Evolutionary conservation across 768 basidiomycete genomes (phyloP), one percentile per base, ranked within the genome.

Genomic region (Pluteus cervinus): DNA sequence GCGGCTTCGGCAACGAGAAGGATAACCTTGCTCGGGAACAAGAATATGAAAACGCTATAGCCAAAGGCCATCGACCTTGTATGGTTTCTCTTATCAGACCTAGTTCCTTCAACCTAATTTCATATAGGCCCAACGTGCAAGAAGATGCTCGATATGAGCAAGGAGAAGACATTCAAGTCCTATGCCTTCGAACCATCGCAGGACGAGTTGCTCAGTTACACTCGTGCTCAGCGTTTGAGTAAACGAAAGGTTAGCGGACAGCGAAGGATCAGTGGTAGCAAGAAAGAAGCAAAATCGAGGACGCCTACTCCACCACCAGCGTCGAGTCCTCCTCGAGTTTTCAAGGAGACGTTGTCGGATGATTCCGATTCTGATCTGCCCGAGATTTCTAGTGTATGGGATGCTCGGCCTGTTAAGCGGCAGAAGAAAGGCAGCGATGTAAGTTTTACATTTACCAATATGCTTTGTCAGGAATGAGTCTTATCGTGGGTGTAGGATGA

Each of bases 131-230:
- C 80, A 6, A 74, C 64, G 1, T 91, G 88, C 59, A 75, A 78
- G 50, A 69, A 69, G 48, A 78, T 79, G 66, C 69, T 73, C 37
- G 75, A 83, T 43, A 61, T 75, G 12, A 58, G 60, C 6, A 57
- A 63, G 7, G 56, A 57, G 18, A 70, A 68, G 37, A 58, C 81
- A 20, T 91, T 83, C 69, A 66, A 66, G 30, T 66, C 77, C 1
- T 54, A 59, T 2, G 83, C 84, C 0, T 90, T 91, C 49, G 75
- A 82, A 48, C 83, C 86, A 0, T 66, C 74, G 0, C 68, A 69
- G 3, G 71, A 77, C 24, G 81, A 85, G 39, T 48, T 85, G 7
- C 54, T 54, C 10, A 50, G 60, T 4, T 61, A 69, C 14, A 55
- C 57, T 11, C 62, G 62, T n/a, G 52, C 53, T 6, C 62, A 53